Evolutionary conservation across 257 asterid species (phyloP), one percentile per base, ranked within the genome.

Genomic region (Nicotiana attenuata): DNA sequence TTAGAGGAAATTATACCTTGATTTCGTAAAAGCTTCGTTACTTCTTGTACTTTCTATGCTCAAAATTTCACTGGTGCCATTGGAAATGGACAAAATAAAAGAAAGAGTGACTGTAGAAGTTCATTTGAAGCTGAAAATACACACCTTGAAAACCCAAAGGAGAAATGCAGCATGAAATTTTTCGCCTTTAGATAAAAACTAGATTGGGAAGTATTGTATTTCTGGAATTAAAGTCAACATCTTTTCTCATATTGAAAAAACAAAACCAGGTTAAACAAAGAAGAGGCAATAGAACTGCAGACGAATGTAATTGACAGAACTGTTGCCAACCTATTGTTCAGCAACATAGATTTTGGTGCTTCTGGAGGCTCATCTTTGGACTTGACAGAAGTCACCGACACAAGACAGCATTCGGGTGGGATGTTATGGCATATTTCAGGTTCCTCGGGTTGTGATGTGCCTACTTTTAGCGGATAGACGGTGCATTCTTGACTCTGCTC

Each of bases 321-420:
- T n/a, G 85, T 89, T 26, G 92, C 92, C 24, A 84, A 85, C 53
- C 86, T 89, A 76, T 31, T 89, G 83, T 89, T 89, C 87, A 81
- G 83, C 29, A 81, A 85, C 19, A 78, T 65, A 80, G 35, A 80
- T 6, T 81, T 56, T 31, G 66, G 59, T 77, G 14, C 76, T 13
- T 38, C 56, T 35, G 55, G 82, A 83, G 81, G 81, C n/a, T 75
- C 88, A 50, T 9, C 81, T 29, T 52, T 87, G 82, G 67, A 81
- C 67, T 69, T 65, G 5, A 60, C 82, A 16, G 80, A 41, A 59
- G 82, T 80, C 50, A 31, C 26, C 78, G 9, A 50, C 63, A 26
- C 52, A 75, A 50, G 63, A 75, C 80, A 50, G 17, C 64, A 75
- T 50, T 75, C 64, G 0, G 64, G 63, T 0, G 9, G 24, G 15